Evolutionary conservation across 1,139 yeast genomes (phyloP).

Genomic region (Zygosaccharomyces sapae): DNA sequence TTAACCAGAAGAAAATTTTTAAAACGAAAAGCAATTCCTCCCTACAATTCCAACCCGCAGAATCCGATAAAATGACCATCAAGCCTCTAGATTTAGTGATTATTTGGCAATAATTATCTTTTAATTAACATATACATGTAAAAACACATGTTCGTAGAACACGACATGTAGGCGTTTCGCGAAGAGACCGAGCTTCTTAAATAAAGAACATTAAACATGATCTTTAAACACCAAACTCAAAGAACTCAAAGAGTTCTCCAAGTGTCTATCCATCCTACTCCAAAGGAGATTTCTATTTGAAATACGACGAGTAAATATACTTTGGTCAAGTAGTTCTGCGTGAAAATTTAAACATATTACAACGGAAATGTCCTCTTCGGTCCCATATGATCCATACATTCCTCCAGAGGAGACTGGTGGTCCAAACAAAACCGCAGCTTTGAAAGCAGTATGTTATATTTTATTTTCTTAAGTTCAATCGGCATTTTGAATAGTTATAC

Average conservation of each 20-base stretch:
- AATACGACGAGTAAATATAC: background rate
- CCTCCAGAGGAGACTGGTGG: slow-evolving; percentile 54
- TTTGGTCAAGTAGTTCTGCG: background rate
- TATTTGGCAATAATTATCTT: background rate
- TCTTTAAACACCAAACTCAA: slow-evolving; percentile 1
- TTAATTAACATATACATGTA: background rate
- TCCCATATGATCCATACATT: slow-evolving; percentile 87
- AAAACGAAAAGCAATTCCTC: background rate
- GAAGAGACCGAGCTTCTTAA: background rate
- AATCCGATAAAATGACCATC: background rate
- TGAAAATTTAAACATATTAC: background rate
- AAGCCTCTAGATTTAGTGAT: background rate
- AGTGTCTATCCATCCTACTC: background rate
- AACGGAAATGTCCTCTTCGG: slow-evolving; percentile 62
- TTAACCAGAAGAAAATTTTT: background rate
- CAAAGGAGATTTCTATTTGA: background rate
- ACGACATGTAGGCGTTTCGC: slow-evolving; percentile 4
- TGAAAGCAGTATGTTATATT: slow-evolving; percentile 63
- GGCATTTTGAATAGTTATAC: slow-evolving; percentile 3
- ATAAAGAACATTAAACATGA: slow-evolving; percentile 3
- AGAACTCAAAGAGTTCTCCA: background rate
- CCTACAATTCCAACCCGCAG: background rate
- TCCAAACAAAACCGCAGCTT: slow-evolving; percentile 71
- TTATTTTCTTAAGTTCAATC: background rate
- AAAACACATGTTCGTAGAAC: background rate